Conservation (phyloP, 2,329 filamentous ascomycete species). For the Penicillium digitatum region DNA sequence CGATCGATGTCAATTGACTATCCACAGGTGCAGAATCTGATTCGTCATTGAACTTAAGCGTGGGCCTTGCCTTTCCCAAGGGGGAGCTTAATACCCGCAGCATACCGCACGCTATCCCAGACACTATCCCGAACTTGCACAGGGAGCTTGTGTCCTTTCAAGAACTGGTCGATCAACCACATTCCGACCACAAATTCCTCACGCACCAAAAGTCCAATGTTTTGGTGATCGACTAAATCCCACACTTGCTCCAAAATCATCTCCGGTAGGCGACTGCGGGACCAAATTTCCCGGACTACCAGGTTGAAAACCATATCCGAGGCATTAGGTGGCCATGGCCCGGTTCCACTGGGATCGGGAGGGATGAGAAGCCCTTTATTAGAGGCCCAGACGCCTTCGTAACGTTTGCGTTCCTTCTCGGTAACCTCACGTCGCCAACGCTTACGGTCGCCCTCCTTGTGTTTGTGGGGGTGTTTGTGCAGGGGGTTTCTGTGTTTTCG, state of each 20-base stretch:
- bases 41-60: background rate
- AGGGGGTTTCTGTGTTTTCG: constrained; percentile 37
- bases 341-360: constrained; percentile 8
- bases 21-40: background rate
- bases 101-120: constrained; percentile 45
- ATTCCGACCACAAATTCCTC: constrained; percentile 51
- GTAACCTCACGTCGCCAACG: constrained; percentile 44
- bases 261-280: constrained; percentile 43
- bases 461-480: constrained; percentile 47
- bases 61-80: background rate
- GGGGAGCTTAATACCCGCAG: constrained; percentile 37
- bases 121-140: constrained; percentile 45
- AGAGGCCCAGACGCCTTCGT: constrained; percentile 51
- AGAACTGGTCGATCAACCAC: constrained; percentile 49
- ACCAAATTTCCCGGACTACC: constrained; percentile 49
- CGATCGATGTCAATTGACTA: background rate
- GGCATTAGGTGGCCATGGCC: constrained; percentile 22
- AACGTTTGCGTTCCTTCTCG: constrained; percentile 46
- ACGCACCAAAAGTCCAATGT: constrained; percentile 37
- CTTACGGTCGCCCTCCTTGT: constrained; percentile 48
- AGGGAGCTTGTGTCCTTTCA: constrained; percentile 48
- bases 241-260: constrained; percentile 44
- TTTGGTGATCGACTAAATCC: constrained; percentile 43
- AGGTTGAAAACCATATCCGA: constrained; percentile 45
- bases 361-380: constrained; percentile 44